A percentile compares a stretch with the other conserved stretches of the same genome.
Evolutionary conservation across 108 stramenopile species (phyloP).

Genomic region (Stephanodiscus triporus): DNA sequence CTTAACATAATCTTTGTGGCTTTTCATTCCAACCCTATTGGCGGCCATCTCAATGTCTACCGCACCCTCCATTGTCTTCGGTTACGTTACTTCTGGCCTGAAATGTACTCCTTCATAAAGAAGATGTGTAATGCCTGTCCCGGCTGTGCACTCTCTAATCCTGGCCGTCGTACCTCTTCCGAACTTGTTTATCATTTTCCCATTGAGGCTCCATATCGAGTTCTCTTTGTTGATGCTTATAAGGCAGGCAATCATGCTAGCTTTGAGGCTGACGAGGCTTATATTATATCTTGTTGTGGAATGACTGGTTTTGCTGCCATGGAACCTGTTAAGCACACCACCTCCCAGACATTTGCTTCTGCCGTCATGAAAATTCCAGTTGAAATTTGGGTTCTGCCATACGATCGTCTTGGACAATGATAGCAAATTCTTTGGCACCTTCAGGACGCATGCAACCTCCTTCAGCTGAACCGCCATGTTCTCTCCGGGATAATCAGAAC

Average conservation of each 20-base stretch:
- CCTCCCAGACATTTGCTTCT: not conserved
- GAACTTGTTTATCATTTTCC: conserved; percentile 1
- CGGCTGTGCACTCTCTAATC: too few relatives aligned
- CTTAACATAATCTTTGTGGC: conserved; percentile 26
- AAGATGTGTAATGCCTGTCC: too few relatives aligned
- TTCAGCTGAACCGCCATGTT: not conserved
- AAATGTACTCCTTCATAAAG: too few relatives aligned
- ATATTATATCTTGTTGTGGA: not conserved
- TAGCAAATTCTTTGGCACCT: not conserved
- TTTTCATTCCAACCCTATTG: conserved; percentile 21
- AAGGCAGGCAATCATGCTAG: not conserved
- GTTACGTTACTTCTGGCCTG: conserved; percentile 18
- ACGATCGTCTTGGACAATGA: too few relatives aligned
- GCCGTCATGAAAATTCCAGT: conserved; percentile 3
- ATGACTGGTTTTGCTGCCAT: not conserved
- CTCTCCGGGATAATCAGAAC: not conserved
- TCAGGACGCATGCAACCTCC: not conserved
- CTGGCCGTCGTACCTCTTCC: not conserved
- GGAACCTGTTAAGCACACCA: not conserved
- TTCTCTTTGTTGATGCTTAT: not conserved
- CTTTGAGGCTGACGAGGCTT: not conserved
- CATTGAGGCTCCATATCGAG: conserved; percentile 2
- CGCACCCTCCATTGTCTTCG: conserved; percentile 13
- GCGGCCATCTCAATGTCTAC: conserved; percentile 13
- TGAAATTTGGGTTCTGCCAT: not conserved